Conservation (phyloP, 164 flowering plant genomes). For the Piper betle region DNA sequence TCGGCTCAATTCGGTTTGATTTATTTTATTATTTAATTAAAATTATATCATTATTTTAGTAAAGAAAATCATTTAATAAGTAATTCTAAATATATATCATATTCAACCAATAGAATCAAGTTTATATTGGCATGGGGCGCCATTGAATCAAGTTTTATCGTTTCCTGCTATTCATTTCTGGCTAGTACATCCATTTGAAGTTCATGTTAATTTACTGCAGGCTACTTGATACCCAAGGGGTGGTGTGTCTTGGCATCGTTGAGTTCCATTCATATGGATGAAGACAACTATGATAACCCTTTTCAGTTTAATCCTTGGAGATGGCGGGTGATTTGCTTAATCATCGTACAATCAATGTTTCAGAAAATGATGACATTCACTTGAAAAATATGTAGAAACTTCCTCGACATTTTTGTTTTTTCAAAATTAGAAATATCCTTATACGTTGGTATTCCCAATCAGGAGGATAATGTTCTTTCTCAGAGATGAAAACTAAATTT, state of each 20-base stretch:
- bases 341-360: too few species aligned
- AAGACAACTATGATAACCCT: conserved; percentile 63
- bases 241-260: conserved; percentile 87
- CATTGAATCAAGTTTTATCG: too few species aligned
- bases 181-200: not conserved
- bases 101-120: too few species aligned
- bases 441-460: not conserved
- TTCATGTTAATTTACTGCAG: not conserved
- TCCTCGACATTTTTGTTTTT: not conserved
- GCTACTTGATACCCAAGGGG: conserved; percentile 72
- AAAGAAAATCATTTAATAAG: too few species aligned
- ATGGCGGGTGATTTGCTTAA: conserved; percentile 56
- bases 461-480: not conserved
- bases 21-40: too few species aligned
- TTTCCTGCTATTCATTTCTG: too few species aligned
- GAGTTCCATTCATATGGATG: conserved; percentile 71
- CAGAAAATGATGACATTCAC: not conserved
- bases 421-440: not conserved
- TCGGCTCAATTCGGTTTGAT: too few species aligned
- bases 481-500: too few species aligned
- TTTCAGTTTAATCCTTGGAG: conserved; percentile 88
- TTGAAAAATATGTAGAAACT: too few species aligned
- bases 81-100: too few species aligned
- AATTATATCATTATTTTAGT: too few species aligned
- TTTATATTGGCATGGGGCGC: too few species aligned